Conservation (phyloP, 805 yeast genomes). For the Nakazawaea siamensis region DNA sequence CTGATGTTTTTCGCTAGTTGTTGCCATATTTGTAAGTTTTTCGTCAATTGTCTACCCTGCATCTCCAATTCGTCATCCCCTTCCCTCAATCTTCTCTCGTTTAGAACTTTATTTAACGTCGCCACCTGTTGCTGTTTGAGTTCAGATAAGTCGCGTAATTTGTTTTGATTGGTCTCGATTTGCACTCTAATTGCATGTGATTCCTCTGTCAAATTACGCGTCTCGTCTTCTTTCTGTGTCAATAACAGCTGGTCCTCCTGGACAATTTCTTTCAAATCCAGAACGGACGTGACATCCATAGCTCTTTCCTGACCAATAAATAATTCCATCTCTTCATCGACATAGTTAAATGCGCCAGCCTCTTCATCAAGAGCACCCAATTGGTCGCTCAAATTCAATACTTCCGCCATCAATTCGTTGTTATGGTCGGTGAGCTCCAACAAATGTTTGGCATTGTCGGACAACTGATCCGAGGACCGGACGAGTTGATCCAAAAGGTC, state of each 20-base stretch:
- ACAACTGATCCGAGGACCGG: background rate
- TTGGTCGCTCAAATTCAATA: constrained; percentile 20
- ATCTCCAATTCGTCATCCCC: constrained; percentile 1
- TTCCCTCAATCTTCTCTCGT: background rate
- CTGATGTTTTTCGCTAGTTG: too few species aligned
- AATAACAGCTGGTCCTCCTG: too few species aligned
- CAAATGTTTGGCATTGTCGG: constrained; percentile 17
- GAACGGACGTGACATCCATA: too few species aligned
- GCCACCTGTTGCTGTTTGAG: background rate
- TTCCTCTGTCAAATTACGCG: background rate
- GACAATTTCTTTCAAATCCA: constrained; percentile 1
- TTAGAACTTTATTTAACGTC: background rate
- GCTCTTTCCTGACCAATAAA: too few species aligned
- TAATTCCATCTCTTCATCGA: too few species aligned
- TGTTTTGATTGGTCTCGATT: background rate
- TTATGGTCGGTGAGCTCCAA: constrained; percentile 20
- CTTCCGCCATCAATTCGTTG: constrained; percentile 18
- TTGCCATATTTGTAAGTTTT: background rate
- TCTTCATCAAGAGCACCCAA: constrained; percentile 16
- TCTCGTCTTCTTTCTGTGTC: background rate
- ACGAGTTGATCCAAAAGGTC: constrained; percentile 13
- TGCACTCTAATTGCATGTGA: background rate
- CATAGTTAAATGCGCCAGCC: too few species aligned
- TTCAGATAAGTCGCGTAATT: background rate
- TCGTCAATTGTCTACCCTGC: constrained; percentile 2